Conservation (phyloP, 345 rosid species). For the Passiflora organensis region DNA sequence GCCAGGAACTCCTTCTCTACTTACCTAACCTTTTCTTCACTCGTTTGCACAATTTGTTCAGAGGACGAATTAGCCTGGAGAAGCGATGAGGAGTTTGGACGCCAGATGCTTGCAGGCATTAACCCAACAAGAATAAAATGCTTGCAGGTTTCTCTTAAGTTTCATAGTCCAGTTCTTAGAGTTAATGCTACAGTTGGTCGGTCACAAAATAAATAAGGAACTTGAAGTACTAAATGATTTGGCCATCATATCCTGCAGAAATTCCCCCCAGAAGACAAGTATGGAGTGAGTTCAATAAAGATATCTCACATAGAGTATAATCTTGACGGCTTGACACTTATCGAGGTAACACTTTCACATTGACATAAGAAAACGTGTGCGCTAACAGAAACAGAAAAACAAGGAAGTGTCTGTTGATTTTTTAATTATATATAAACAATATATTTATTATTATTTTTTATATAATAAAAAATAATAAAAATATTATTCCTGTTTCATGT, state of each 20-base stretch:
- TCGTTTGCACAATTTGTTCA: conserved; percentile 13
- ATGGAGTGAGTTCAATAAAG: conserved; percentile 35
- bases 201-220: too few relatives aligned
- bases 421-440: too few relatives aligned
- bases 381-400: too few relatives aligned
- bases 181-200: too few relatives aligned
- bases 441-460: too few relatives aligned
- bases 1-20: not conserved
- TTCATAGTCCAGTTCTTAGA: too few relatives aligned
- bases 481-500: too few relatives aligned
- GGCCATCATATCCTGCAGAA: conserved; percentile 27
- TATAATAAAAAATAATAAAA: too few relatives aligned
- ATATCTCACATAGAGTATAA: conserved; percentile 29
- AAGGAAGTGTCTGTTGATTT: too few relatives aligned
- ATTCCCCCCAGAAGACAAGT: conserved; percentile 45
- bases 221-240: not conserved
- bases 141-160: conserved; percentile 49
- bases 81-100: conserved; percentile 66
- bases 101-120: conserved; percentile 82
- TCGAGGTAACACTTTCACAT: conserved; percentile 22
- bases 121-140: conserved; percentile 62
- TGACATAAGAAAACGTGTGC: too few relatives aligned
- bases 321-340: conserved; percentile 43
- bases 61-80: conserved; percentile 62
- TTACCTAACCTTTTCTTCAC: not conserved